Evolutionary conservation across 2,329 filamentous ascomycete genomes (phyloP).

Genomic region (Sporothrix sp.): DNA sequence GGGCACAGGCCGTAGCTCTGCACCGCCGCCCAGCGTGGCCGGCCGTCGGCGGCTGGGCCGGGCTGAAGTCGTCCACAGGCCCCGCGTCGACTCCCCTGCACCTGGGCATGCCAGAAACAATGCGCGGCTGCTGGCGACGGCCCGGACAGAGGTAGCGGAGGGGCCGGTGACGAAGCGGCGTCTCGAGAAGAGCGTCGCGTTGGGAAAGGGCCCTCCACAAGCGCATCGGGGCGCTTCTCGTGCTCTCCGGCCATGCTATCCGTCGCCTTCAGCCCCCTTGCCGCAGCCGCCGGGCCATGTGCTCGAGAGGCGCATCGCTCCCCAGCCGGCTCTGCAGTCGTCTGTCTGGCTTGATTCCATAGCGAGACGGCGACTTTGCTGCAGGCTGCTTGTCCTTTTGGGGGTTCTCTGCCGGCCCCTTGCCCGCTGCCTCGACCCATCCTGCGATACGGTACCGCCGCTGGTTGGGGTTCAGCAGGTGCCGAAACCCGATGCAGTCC

Average conservation of each 20-base stretch:
- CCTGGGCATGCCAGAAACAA: too few species aligned
- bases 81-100: too few species aligned
- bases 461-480: slow-evolving; percentile 49
- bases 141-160: slow-evolving; percentile 25
- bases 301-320: neutral
- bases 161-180: slow-evolving; percentile 20
- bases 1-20: too few species aligned
- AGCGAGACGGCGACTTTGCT: neutral
- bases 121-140: slow-evolving; percentile 17
- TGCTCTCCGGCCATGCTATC: too few species aligned
- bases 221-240: neutral
- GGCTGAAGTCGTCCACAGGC: too few species aligned
- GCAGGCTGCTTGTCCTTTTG: neutral
- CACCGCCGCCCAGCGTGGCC: too few species aligned
- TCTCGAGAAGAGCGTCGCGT: slow-evolving; percentile 24
- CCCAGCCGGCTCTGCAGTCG: neutral
- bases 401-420: neutral
- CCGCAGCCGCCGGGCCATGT: slow-evolving; percentile 3
- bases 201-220: slow-evolving; percentile 19
- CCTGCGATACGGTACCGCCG: slow-evolving; percentile 50
- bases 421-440: slow-evolving; percentile 22
- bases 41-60: too few species aligned
- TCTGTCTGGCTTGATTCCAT: neutral
- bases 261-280: neutral
- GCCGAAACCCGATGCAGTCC: slow-evolving; percentile 53